A percentile compares a stretch with the other conserved stretches of the same genome.
These are phyloP conservation scores for Rhizopus arrhizus DNA, from an alignment of 371 early-diverging fungal genomes.

Conservation along the genomic window DNA sequence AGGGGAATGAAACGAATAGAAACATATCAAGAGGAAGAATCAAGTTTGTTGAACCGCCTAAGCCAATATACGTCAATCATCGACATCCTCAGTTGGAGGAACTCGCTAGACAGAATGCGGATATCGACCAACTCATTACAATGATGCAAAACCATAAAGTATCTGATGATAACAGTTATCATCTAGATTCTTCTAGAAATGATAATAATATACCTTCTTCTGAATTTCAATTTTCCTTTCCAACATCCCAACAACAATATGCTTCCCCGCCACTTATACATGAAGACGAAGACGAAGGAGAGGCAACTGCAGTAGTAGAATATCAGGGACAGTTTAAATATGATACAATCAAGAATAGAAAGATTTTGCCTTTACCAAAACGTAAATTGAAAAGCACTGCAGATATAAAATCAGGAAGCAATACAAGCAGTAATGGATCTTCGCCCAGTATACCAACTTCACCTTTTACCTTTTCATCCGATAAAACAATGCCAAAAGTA, in stretches of 20 bases:
- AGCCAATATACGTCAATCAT: background rate
- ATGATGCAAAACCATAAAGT: constrained; percentile 34
- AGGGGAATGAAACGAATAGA: constrained; percentile 1
- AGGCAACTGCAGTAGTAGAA: constrained; percentile 1
- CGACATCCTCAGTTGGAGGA: background rate
- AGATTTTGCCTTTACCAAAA: constrained; percentile 34
- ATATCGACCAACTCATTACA: constrained; percentile 32
- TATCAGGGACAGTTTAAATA: background rate
- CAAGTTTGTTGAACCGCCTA: constrained; percentile 2
- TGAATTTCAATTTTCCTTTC: constrained; percentile 28
- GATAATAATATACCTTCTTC: constrained; percentile 8
- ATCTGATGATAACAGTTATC: constrained; percentile 17
- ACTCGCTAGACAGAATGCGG: background rate
- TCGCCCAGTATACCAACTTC: background rate
- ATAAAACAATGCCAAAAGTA: background rate
- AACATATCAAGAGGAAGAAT: background rate
- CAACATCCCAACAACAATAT: constrained; percentile 7
- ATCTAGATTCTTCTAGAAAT: constrained; percentile 3
- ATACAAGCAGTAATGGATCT: background rate
- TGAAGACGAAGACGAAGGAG: background rate
- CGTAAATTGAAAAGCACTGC: background rate
- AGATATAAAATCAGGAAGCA: background rate
- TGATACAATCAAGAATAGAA: constrained; percentile 11
- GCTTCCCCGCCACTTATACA: background rate
- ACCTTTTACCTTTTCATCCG: background rate